Evolutionary conservation across 2,329 filamentous ascomycete species (phyloP), one percentile per base, ranked within the genome.

Genomic region (Hypoxylon sp.): DNA sequence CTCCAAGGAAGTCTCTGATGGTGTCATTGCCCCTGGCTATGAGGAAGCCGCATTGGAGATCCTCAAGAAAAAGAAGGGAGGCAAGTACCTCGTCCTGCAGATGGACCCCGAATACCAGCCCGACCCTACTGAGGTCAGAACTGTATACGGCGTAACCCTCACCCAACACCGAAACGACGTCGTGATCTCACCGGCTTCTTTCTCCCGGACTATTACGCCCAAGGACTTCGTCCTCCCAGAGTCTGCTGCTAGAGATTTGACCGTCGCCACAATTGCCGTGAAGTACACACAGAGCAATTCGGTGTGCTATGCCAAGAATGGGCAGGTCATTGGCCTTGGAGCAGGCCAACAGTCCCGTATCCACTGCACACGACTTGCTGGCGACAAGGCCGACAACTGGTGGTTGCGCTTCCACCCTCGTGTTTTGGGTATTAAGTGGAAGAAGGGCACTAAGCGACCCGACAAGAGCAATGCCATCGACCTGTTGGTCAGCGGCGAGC

Each of bases 231-330:
- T 88, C 17, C 88, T 99, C 19, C 88, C 94, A 42, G 93, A 96
- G 76, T 87, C 88, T 62, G 96, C 96, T 57, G 87, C 95, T 68
- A 91, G 95, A 68, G 96, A 99, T 78, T 85, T 99, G 72, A 94
- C 95, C 29, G 92, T 99, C 51, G 96, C 96, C 60, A 99, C 96
- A 62, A 98, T 99, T 78, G 94, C 96, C 35, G 87, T 98, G 76
- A 99, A 99, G 85, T 99, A 97, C 86, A 99, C 96, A 1, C 94
- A 99, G 84, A 97, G 94, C 79, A 99, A 99, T 88, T 98, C 94
- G 26, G 96, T 99, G 71, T 98, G 95, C 88, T 99, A 98, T 80
- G 94, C 96, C 61, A 86, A 94, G 71, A 94, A 97, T 77, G 96
- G 96, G 52, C 96, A 98, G 83, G 88, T 98, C 76, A 88, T 99